Conservation (phyloP, 1,284 basidiomycete genomes). For the Leccinum colubrinum region DNA sequence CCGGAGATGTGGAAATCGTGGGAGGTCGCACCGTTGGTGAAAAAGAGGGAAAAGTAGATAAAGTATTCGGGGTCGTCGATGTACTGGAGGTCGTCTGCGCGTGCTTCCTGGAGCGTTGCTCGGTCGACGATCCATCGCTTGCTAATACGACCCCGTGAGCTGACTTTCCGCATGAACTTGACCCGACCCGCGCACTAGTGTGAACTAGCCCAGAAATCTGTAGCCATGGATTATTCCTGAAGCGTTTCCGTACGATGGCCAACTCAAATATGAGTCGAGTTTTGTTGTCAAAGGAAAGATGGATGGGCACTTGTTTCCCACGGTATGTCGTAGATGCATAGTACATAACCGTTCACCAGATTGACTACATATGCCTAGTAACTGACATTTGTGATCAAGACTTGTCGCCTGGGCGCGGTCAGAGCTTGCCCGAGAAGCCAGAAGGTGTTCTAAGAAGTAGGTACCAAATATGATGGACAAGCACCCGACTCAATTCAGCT, state of each 20-base stretch:
- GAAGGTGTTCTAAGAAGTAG: too few relatives aligned
- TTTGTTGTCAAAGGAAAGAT: neutral
- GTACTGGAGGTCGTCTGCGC: conserved; percentile 73
- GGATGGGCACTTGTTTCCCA: neutral
- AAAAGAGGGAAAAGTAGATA: conserved; percentile 81
- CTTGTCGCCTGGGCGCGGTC: too few relatives aligned
- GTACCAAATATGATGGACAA: conserved; percentile 9
- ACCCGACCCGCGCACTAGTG: conserved; percentile 54
- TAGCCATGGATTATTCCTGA: conserved; percentile 49
- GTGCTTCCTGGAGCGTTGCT: conserved; percentile 68
- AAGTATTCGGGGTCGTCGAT: conserved; percentile 73
- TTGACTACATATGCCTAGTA: too few relatives aligned
- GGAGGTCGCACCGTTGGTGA: conserved; percentile 62
- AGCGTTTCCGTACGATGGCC: neutral
- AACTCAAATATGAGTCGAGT: neutral
- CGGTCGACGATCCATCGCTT: conserved; percentile 89
- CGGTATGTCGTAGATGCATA: too few relatives aligned
- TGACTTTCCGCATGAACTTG: conserved; percentile 7
- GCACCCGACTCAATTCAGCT: conserved; percentile 14
- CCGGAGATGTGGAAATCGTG: neutral
- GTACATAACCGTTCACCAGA: too few relatives aligned
- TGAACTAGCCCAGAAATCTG: conserved; percentile 74
- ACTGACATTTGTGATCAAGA: too few relatives aligned
- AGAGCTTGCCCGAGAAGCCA: too few relatives aligned
- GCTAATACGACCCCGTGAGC: conserved; percentile 40